Conservation (phyloP, 2,329 filamentous ascomycete genomes). For the Fusarium piperis region DNA sequence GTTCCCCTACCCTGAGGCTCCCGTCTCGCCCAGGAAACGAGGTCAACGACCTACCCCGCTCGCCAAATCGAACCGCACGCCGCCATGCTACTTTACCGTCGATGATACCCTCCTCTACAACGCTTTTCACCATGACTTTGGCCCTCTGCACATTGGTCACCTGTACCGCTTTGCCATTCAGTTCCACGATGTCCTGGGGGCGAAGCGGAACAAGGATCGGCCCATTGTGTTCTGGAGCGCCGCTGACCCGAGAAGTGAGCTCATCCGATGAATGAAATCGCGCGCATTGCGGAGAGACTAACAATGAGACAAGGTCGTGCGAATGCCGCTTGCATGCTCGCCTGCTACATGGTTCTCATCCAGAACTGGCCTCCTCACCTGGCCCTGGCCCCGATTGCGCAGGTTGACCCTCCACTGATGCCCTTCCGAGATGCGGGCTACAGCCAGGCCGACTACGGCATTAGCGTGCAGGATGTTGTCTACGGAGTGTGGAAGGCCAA, state of each 20-base stretch:
- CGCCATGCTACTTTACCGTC: conserved; percentile 94
- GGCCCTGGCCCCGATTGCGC: conserved; percentile 92
- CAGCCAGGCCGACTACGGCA: conserved; percentile 95
- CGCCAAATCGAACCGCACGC: conserved; percentile 46
- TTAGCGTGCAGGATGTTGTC: conserved; percentile 96
- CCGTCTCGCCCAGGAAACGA: conserved; percentile 53
- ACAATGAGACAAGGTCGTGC: conserved; percentile 70
- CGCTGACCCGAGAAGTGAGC: conserved; percentile 87
- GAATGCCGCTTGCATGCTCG: conserved; percentile 93
- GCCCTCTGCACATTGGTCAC: conserved; percentile 95
- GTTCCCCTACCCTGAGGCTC: conserved; percentile 87
- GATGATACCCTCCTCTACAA: conserved; percentile 96
- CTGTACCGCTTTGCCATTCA: conserved; percentile 95
- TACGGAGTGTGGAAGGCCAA: conserved; percentile 99
- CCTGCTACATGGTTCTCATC: conserved; percentile 98
- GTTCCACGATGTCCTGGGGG: conserved; percentile 93
- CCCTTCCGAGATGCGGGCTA: conserved; percentile 98
- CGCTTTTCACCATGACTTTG: conserved; percentile 98
- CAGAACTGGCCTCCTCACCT: conserved; percentile 98
- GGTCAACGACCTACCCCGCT: conserved; percentile 58
- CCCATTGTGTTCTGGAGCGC: conserved; percentile 97
- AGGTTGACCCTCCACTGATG: conserved; percentile 97
- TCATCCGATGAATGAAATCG: neutral
- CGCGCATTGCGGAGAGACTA: conserved; percentile 15
- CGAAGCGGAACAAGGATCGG: conserved; percentile 87